Evolutionary conservation across 352 stramenopile species (phyloP).

Genomic region (Phytophthora meadii): DNA sequence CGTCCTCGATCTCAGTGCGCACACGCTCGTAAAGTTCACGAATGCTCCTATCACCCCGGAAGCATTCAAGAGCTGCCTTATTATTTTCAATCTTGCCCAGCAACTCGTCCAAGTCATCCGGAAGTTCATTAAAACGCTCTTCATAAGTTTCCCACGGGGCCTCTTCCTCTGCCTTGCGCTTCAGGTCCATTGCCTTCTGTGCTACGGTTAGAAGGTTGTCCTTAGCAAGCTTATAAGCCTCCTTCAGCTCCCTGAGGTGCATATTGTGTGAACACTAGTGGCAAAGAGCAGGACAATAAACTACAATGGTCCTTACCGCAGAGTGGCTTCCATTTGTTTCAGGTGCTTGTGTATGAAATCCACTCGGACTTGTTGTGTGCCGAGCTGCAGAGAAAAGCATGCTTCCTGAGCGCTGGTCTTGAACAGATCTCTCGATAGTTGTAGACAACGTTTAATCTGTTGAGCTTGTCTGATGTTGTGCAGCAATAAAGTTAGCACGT

Average conservation of each 20-base stretch:
- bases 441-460: slow-evolving; percentile 69
- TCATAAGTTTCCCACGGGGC: slow-evolving; percentile 73
- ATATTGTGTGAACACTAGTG: too few relatives aligned
- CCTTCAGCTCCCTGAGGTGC: slow-evolving; percentile 48
- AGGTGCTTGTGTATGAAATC: slow-evolving; percentile 72
- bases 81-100: slow-evolving; percentile 87
- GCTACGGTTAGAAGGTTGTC: slow-evolving; percentile 67
- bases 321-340: slow-evolving; percentile 55
- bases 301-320: slow-evolving; percentile 41
- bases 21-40: slow-evolving; percentile 79
- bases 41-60: slow-evolving; percentile 79
- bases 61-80: slow-evolving; percentile 79
- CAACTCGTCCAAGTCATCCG: slow-evolving; percentile 83
- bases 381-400: slow-evolving; percentile 59
- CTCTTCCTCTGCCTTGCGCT: slow-evolving; percentile 68
- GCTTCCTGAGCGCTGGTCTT: slow-evolving; percentile 57
- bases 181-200: slow-evolving; percentile 73
- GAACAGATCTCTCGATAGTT: slow-evolving; percentile 62
- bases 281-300: not conserved
- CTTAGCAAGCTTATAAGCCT: slow-evolving; percentile 70
- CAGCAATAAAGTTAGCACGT: slow-evolving; percentile 2
- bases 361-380: slow-evolving; percentile 72
- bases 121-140: slow-evolving; percentile 62
- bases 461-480: slow-evolving; percentile 56
- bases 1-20: slow-evolving; percentile 64